These are phyloP conservation scores for Sphaerulina populicola DNA, from an alignment of 2,329 filamentous ascomycete species.

Conservation along the genomic window DNA sequence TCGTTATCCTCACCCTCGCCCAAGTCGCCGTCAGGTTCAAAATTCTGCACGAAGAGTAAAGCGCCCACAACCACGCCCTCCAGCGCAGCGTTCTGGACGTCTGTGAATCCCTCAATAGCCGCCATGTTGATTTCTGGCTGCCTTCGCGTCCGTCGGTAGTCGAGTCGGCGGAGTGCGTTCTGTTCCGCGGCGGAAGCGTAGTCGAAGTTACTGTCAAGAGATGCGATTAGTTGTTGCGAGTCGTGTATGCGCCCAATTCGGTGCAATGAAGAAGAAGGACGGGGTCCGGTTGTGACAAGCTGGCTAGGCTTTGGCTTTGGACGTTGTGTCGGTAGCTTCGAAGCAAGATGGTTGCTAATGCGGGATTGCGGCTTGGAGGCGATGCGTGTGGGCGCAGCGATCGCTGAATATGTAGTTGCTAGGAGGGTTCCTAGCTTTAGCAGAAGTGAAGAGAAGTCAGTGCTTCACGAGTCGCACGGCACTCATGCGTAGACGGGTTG, in stretches of 20 bases:
- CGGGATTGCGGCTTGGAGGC: not conserved
- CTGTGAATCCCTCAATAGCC: conserved; percentile 15
- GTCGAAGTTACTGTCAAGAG: not conserved
- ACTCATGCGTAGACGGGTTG: not conserved
- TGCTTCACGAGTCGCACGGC: not conserved
- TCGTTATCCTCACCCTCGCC: not conserved
- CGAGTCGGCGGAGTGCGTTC: not conserved
- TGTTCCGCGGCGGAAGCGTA: not conserved
- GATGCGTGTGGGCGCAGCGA: too few species aligned
- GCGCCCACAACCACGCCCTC: conserved; percentile 16
- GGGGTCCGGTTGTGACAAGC: not conserved
- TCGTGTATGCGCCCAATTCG: not conserved
- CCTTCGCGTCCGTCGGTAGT: not conserved
- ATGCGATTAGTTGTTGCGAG: not conserved
- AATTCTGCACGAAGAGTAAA: conserved; percentile 16
- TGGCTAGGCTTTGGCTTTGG: not conserved
- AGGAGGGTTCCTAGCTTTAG: not conserved
- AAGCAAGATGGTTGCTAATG: not conserved
- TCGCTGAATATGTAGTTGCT: not conserved
- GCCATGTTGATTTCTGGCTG: conserved; percentile 11
- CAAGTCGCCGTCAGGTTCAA: not conserved
- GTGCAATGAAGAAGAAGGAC: not conserved
- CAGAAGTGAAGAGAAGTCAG: not conserved
- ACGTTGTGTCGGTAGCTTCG: not conserved
- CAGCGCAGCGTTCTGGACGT: conserved; percentile 12